These are phyloP conservation scores for Penicillium canariense DNA, from an alignment of 495 filamentous ascomycete species.

Conservation along the genomic window DNA sequence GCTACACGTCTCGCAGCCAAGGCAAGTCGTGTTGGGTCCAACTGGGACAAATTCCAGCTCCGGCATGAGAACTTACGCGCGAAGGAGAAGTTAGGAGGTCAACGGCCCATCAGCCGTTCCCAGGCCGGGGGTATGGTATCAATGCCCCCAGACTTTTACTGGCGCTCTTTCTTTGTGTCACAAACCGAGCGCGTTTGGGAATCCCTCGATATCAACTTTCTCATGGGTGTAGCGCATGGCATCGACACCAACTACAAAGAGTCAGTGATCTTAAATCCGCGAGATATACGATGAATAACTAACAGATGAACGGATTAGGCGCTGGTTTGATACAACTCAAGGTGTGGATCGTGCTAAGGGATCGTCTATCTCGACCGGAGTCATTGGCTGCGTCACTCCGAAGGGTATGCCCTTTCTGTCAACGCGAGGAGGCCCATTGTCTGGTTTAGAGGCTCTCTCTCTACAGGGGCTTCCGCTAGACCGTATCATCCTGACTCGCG, in stretches of 20 bases:
- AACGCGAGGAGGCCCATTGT: constrained; percentile 59
- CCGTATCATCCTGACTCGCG: constrained; percentile 58
- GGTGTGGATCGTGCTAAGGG: constrained; percentile 64
- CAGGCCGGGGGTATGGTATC: constrained; percentile 45
- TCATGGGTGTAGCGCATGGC: constrained; percentile 41
- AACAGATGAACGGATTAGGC: constrained; percentile 28
- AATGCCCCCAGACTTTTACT: constrained; percentile 54
- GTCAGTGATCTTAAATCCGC: constrained; percentile 28
- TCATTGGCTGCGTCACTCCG: constrained; percentile 71
- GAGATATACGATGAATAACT: background rate
- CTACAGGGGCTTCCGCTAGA: constrained; percentile 72
- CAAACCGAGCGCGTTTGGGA: constrained; percentile 62
- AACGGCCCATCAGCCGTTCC: constrained; percentile 57
- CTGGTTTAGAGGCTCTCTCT: constrained; percentile 62
- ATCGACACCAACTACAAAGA: constrained; percentile 66
- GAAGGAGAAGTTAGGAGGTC: constrained; percentile 45
- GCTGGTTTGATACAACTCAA: constrained; percentile 69
- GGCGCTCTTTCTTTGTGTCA: constrained; percentile 44
- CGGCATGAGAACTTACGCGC: constrained; percentile 54
- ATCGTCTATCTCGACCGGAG: constrained; percentile 45
- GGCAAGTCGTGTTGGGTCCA: constrained; percentile 20
- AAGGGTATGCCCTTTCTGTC: constrained; percentile 62
- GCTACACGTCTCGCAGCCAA: constrained; percentile 18
- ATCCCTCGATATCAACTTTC: constrained; percentile 61
- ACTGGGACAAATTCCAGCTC: constrained; percentile 58